Evolutionary conservation across 768 basidiomycete genomes (phyloP).

Genomic region (Phylloporus arenicola): DNA sequence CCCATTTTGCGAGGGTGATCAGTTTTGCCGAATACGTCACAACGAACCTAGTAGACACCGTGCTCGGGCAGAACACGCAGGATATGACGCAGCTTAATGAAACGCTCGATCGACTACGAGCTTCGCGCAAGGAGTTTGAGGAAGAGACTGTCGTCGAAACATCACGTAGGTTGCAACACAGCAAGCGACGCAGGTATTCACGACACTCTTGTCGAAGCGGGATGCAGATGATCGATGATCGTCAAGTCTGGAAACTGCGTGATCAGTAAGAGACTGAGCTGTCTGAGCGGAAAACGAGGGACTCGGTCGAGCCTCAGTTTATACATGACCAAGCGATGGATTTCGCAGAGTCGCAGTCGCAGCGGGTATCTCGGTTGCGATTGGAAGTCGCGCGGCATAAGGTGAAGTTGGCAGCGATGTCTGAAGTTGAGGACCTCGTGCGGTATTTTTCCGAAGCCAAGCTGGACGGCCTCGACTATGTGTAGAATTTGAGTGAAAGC

Average conservation of each 20-base stretch:
- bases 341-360: too few species aligned
- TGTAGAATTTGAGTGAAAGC: constrained; percentile 47
- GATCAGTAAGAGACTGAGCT: too few species aligned
- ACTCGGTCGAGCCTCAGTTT: too few species aligned
- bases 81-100: constrained; percentile 40
- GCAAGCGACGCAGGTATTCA: constrained; percentile 58
- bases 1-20: too few species aligned
- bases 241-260: constrained; percentile 65
- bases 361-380: too few species aligned
- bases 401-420: constrained; percentile 68
- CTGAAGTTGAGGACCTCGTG: constrained; percentile 67
- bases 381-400: constrained; percentile 73
- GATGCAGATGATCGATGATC: too few species aligned
- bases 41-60: too few species aligned
- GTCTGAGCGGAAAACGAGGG: too few species aligned
- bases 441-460: constrained; percentile 59
- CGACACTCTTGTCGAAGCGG: constrained; percentile 51
- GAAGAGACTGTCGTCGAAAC: constrained; percentile 30
- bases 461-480: constrained; percentile 46
- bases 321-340: too few species aligned
- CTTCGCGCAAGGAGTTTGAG: constrained; percentile 43
- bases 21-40: too few species aligned
- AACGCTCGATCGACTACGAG: constrained; percentile 37
- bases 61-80: constrained; percentile 34
- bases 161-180: constrained; percentile 36